Percentiles rank a stretch among this genome's conserved stretches.
Evolutionary conservation across 257 asterid species (phyloP).

Genomic region (Coffea eugenioides): DNA sequence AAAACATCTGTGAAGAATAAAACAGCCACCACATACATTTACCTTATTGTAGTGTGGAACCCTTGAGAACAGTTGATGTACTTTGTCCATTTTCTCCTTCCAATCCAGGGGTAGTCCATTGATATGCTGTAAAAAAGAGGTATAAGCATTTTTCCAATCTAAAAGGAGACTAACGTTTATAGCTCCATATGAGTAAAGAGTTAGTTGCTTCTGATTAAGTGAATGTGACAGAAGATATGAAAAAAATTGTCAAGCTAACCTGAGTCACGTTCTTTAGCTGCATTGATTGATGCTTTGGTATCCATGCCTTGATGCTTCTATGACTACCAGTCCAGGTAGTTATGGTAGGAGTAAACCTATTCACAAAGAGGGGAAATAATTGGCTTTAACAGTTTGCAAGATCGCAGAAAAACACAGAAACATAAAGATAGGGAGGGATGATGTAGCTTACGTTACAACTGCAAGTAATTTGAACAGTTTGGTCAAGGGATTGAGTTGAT

Average conservation of each 20-base stretch:
- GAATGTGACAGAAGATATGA: not conserved
- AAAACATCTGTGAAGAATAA: not conserved
- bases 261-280: constrained; percentile 75
- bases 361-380: constrained; percentile 12
- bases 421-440: too few species aligned
- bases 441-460: constrained; percentile 54
- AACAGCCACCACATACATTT: not conserved
- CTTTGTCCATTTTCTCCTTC: constrained; percentile 65
- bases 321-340: constrained; percentile 82
- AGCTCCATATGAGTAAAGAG: not conserved
- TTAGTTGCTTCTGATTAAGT: not conserved
- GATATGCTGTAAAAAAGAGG: constrained; percentile 46
- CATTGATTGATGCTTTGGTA: constrained; percentile 88
- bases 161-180: not conserved
- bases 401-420: not conserved
- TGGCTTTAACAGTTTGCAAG: not conserved
- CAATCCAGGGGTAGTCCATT: constrained; percentile 77
- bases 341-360: constrained; percentile 67
- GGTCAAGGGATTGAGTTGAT: constrained; percentile 33
- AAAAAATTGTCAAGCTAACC: constrained; percentile 36
- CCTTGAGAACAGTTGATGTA: constrained; percentile 71
- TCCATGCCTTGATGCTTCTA: constrained; percentile 87
- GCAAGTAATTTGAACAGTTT: constrained; percentile 66
- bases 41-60: constrained; percentile 84
- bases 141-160: not conserved